Evolutionary conservation across 1,284 basidiomycete genomes (phyloP).

Genomic region (Tilletia horrida): DNA sequence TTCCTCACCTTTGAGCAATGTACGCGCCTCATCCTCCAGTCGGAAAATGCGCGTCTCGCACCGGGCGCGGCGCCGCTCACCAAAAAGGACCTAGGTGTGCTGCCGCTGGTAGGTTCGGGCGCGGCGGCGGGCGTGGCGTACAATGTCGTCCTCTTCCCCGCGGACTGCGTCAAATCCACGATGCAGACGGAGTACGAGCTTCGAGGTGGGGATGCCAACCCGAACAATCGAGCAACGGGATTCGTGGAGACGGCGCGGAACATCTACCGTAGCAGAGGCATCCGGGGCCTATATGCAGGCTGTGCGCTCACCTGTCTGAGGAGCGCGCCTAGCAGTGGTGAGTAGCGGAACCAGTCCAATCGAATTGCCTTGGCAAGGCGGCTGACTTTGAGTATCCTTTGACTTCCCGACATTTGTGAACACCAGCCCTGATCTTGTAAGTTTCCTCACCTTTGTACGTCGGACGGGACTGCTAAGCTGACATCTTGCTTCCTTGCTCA

Average conservation of each 20-base stretch:
- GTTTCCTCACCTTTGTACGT: background rate
- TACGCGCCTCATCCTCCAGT: background rate
- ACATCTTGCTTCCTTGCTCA: background rate
- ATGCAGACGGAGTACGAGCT: slow-evolving; percentile 93
- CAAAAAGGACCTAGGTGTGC: slow-evolving; percentile 63
- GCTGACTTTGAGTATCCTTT: slow-evolving; percentile 1
- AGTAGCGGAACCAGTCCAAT: background rate
- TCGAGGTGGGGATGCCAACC: slow-evolving; percentile 45
- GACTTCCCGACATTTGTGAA: background rate
- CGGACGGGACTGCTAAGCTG: slow-evolving; percentile 22
- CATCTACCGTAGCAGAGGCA: slow-evolving; percentile 73
- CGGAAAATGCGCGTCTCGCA: slow-evolving; percentile 35
- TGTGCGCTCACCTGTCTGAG: slow-evolving; percentile 86
- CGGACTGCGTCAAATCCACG: slow-evolving; percentile 88
- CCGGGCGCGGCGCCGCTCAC: slow-evolving; percentile 28
- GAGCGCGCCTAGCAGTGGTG: slow-evolving; percentile 65
- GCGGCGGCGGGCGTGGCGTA: slow-evolving; percentile 82
- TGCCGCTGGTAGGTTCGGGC: slow-evolving; percentile 80
- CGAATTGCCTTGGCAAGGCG: background rate
- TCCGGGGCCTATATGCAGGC: slow-evolving; percentile 83
- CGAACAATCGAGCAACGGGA: slow-evolving; percentile 20
- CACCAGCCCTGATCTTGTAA: slow-evolving; percentile 9
- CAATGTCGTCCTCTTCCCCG: slow-evolving; percentile 62
- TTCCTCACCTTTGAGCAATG: slow-evolving; percentile 73
- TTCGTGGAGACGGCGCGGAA: slow-evolving; percentile 71